Evolutionary conservation across 2,329 filamentous ascomycete genomes (phyloP).

Genomic region (Dendrostoma leiphaemia): DNA sequence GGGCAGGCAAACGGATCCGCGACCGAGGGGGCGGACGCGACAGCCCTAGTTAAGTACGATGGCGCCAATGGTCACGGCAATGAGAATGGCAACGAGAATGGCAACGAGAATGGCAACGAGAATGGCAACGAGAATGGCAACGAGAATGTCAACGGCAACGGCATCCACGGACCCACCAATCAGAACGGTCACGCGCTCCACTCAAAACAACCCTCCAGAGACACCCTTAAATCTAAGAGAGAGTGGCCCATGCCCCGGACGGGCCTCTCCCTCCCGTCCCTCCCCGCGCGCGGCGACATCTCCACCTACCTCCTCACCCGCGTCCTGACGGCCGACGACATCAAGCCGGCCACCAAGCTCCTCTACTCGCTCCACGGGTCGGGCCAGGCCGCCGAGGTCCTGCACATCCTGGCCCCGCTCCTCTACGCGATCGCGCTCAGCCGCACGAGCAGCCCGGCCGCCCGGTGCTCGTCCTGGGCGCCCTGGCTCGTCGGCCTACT

Average conservation of each 20-base stretch:
- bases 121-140: slow-evolving; percentile 8
- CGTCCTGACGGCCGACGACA: slow-evolving; percentile 92
- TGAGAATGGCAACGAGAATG: neutral
- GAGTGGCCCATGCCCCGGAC: slow-evolving; percentile 96
- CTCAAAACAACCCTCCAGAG: slow-evolving; percentile 11
- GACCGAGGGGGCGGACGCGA: slow-evolving; percentile 22
- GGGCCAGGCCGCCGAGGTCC: slow-evolving; percentile 76
- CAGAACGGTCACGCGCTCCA: slow-evolving; percentile 12
- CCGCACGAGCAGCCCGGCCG: slow-evolving; percentile 50
- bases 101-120: neutral
- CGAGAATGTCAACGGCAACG: neutral
- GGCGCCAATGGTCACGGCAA: slow-evolving; percentile 5
- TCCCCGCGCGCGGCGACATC: slow-evolving; percentile 80
- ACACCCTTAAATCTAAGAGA: slow-evolving; percentile 39
- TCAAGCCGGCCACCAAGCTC: slow-evolving; percentile 85
- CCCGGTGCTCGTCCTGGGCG: slow-evolving; percentile 70
- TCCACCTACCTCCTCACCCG: slow-evolving; percentile 84
- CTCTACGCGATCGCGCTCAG: slow-evolving; percentile 83
- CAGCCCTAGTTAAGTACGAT: slow-evolving; percentile 6
- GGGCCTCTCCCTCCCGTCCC: slow-evolving; percentile 75
- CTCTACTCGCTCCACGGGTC: slow-evolving; percentile 77
- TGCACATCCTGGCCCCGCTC: slow-evolving; percentile 88
- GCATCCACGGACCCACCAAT: neutral
- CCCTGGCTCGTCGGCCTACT: slow-evolving; percentile 87
- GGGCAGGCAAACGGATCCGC: slow-evolving; percentile 39